phyloP scores from a whole-genome alignment of 352 stramenopile genomes.

The Phytophthora parvispora region DNA sequence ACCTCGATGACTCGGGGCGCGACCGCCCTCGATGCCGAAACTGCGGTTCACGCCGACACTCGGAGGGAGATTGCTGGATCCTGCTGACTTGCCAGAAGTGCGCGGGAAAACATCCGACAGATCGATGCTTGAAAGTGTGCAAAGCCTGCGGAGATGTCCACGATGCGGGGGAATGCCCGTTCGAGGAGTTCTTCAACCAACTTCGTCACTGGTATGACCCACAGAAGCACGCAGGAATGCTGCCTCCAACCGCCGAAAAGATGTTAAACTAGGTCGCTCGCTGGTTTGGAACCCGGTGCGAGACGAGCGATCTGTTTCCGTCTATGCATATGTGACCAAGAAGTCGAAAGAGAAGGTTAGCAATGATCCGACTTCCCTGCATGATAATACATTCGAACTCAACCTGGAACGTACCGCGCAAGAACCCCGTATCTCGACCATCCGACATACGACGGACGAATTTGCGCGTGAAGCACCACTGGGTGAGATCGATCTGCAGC shows the following conservation, averaged over 20 bases:
- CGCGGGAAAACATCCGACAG: constrained; percentile 4
- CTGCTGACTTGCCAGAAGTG: constrained; percentile 23
- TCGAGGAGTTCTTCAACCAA: constrained; percentile 18
- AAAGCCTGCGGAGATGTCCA: constrained; percentile 10
- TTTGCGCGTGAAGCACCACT: too few relatives aligned
- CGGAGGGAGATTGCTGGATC: constrained; percentile 11
- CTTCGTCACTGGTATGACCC: constrained; percentile 16
- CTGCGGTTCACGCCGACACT: constrained; percentile 3
- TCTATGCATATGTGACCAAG: constrained; percentile 17
- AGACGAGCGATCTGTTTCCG: constrained; percentile 18
- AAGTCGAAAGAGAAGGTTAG: neutral
- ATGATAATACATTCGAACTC: constrained; percentile 1
- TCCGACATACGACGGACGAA: too few relatives aligned
- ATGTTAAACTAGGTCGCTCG: constrained; percentile 32
- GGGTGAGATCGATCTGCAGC: constrained; percentile 9
- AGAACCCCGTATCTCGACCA: neutral
- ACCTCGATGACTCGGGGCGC: neutral
- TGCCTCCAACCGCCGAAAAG: constrained; percentile 7
- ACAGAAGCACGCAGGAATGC: constrained; percentile 11
- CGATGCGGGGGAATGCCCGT: constrained; percentile 9
- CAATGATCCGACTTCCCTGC: neutral
- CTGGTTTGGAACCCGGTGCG: constrained; percentile 19
- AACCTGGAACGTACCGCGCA: neutral
- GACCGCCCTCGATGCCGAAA: constrained; percentile 7
- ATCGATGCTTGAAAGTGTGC: constrained; percentile 17